Percentiles rank a stretch among this genome's conserved stretches.
Evolutionary conservation across 2,329 filamentous ascomycete species (phyloP).

Genomic region (Trichoderma breve): DNA sequence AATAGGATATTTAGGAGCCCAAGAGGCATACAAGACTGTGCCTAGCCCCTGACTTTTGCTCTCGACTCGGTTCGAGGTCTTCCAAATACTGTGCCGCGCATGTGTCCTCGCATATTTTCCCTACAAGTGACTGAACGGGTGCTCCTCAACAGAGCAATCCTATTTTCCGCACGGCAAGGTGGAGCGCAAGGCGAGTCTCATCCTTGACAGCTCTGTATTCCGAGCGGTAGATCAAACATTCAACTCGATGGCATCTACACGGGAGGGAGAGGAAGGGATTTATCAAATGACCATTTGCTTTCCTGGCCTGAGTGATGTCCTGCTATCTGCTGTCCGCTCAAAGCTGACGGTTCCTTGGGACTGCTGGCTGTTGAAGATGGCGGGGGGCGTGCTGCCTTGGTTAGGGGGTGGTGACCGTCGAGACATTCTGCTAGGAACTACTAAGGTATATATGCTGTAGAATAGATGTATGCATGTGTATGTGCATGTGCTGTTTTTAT

Average conservation of each 20-base stretch:
- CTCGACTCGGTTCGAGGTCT: background rate
- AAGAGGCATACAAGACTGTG: background rate
- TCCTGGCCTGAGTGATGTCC: conserved; percentile 34
- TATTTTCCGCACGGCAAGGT: conserved; percentile 65
- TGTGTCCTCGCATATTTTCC: background rate
- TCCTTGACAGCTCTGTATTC: conserved; percentile 76
- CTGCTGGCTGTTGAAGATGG: conserved; percentile 18
- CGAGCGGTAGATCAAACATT: conserved; percentile 63
- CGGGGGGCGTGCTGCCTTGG: conserved; percentile 32
- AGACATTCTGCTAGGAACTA: conserved; percentile 36
- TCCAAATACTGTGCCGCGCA: background rate
- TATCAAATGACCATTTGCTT: conserved; percentile 43
- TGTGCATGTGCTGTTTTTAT: no score
- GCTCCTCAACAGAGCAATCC: background rate
- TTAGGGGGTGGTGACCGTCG: conserved; percentile 41
- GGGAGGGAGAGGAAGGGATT: conserved; percentile 38
- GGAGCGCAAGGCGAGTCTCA: conserved; percentile 72
- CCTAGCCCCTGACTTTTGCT: background rate
- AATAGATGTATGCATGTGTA: no score
- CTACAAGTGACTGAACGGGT: conserved; percentile 4
- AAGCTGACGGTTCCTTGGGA: background rate
- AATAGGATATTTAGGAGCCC: conserved; percentile 18
- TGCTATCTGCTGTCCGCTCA: conserved; percentile 34
- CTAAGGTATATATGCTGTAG: no score
- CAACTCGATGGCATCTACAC: conserved; percentile 28